These are phyloP conservation scores for Coleophoma cylindrospora DNA, from an alignment of 2,329 filamentous ascomycete species.

Conservation along the genomic window DNA sequence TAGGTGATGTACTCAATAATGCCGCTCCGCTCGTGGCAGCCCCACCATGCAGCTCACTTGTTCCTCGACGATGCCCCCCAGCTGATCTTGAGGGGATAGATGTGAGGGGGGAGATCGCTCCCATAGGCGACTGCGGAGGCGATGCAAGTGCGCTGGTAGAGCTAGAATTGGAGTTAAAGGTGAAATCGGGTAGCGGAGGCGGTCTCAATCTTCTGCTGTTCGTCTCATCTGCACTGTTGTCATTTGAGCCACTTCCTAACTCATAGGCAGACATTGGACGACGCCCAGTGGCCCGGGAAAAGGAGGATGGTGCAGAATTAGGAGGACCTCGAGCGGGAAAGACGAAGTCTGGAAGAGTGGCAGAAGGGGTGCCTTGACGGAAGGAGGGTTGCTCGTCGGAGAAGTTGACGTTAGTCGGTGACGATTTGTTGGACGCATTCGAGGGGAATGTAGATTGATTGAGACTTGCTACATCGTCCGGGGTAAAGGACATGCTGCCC, in stretches of 20 bases:
- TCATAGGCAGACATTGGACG: constrained; percentile 42
- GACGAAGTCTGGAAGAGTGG: constrained; percentile 60
- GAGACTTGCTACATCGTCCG: background rate
- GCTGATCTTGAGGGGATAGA: constrained; percentile 46
- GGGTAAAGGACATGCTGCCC: constrained; percentile 4
- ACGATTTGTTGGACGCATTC: constrained; percentile 1
- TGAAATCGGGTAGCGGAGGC: constrained; percentile 26
- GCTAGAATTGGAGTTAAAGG: constrained; percentile 19
- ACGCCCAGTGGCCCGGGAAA: constrained; percentile 42
- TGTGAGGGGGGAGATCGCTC: constrained; percentile 22
- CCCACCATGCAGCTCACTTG: constrained; percentile 83
- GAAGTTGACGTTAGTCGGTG: constrained; percentile 1
- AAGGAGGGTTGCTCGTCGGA: background rate
- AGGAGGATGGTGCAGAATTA: constrained; percentile 40
- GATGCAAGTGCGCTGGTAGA: constrained; percentile 21
- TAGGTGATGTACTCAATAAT: constrained; percentile 11
- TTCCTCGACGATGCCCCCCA: constrained; percentile 69
- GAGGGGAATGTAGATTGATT: background rate
- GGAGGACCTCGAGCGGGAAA: constrained; percentile 48
- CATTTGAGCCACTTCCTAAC: constrained; percentile 6
- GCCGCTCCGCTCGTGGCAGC: constrained; percentile 42
- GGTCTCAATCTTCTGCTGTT: constrained; percentile 9
- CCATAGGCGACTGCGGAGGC: constrained; percentile 40
- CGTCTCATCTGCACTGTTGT: background rate
- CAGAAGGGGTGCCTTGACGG: constrained; percentile 22